Conservation (phyloP, 2,329 filamentous ascomycete species). For the Colletotrichum phormii region DNA sequence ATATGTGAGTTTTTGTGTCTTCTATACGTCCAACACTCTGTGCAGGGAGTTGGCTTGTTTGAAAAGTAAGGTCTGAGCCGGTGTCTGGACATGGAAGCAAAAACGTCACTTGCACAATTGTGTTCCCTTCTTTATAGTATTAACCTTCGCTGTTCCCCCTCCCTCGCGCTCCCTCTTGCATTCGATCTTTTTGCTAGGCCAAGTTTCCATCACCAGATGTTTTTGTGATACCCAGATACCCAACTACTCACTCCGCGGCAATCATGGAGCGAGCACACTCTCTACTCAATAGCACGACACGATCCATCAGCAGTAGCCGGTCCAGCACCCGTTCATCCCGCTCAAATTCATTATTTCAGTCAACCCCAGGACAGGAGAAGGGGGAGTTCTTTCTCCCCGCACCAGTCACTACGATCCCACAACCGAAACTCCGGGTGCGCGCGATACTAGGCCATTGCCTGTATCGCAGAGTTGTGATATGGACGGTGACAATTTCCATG, state of each 20-base stretch:
- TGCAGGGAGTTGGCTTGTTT: slow-evolving; percentile 32
- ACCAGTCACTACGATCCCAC: slow-evolving; percentile 34
- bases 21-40: slow-evolving; percentile 29
- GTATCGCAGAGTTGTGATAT: slow-evolving; percentile 64
- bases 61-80: slow-evolving; percentile 34
- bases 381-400: slow-evolving; percentile 35
- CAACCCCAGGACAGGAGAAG: slow-evolving; percentile 28
- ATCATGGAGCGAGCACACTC: slow-evolving; percentile 38
- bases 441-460: slow-evolving; percentile 63
- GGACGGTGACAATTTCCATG: slow-evolving; percentile 56
- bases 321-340: slow-evolving; percentile 37
- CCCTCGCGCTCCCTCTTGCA: not conserved
- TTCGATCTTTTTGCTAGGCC: slow-evolving; percentile 8
- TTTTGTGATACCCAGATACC: slow-evolving; percentile 37
- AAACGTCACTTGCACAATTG: slow-evolving; percentile 27
- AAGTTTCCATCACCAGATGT: slow-evolving; percentile 30
- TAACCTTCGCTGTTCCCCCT: slow-evolving; percentile 22
- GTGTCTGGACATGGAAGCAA: slow-evolving; percentile 18
- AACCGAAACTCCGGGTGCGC: slow-evolving; percentile 54
- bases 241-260: slow-evolving; percentile 30
- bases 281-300: slow-evolving; percentile 35
- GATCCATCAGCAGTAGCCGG: slow-evolving; percentile 34
- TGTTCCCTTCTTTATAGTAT: slow-evolving; percentile 28
- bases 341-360: slow-evolving; percentile 34
- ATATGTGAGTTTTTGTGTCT: slow-evolving; percentile 34